Conservation (phyloP, 306 rosid genomes). For the Hippophae gyantsensis region DNA sequence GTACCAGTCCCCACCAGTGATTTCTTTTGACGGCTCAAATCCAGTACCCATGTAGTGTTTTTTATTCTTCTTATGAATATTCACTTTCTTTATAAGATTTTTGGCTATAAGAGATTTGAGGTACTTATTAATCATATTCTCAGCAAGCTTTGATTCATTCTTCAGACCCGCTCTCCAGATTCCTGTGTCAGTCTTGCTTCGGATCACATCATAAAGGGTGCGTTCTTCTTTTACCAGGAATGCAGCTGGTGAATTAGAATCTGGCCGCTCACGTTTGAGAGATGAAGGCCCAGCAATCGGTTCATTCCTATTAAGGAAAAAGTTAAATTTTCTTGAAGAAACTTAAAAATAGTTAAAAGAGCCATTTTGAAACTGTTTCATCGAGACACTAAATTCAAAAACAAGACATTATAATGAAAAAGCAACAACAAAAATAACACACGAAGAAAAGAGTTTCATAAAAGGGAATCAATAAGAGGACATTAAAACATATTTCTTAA, state of each 20-base stretch:
- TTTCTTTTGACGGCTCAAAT: slow-evolving; percentile 60
- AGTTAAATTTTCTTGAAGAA: neutral
- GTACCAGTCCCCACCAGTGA: slow-evolving; percentile 70
- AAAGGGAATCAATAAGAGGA: no score
- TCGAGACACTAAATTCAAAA: no score
- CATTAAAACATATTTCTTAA: no score
- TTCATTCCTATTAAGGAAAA: slow-evolving; percentile 32
- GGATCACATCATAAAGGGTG: slow-evolving; percentile 36
- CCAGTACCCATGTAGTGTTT: slow-evolving; percentile 64
- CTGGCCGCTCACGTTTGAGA: slow-evolving; percentile 46
- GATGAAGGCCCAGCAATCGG: slow-evolving; percentile 31
- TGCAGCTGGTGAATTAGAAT: slow-evolving; percentile 15
- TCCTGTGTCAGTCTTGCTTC: slow-evolving; percentile 43
- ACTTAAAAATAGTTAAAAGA: no score
- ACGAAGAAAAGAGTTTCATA: no score
- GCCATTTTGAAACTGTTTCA: no score
- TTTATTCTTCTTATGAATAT: slow-evolving; percentile 47
- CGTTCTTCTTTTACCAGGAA: slow-evolving; percentile 40
- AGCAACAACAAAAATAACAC: no score
- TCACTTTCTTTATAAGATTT: slow-evolving; percentile 50
- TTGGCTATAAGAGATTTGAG: slow-evolving; percentile 44
- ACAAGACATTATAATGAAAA: no score
- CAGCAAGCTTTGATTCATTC: slow-evolving; percentile 38
- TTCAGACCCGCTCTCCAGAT: slow-evolving; percentile 54
- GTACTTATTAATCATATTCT: slow-evolving; percentile 28